Evolutionary conservation across 208 protist species (phyloP), one percentile per base, ranked within the genome.

Genomic region (Leishmania arabica): DNA sequence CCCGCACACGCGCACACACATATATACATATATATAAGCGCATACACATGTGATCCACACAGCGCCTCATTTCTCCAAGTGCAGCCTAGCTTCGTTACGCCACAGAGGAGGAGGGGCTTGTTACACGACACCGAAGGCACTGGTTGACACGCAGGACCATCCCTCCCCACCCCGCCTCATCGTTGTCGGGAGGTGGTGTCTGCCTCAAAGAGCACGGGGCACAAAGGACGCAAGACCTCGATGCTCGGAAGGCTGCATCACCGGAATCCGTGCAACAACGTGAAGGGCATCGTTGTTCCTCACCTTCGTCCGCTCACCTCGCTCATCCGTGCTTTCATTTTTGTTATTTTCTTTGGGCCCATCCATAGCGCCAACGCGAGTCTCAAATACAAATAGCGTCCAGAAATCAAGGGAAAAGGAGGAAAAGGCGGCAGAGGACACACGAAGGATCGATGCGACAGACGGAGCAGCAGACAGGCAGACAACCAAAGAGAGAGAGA

Each of bases 361-460:
- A 47, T n/a, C 66, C 34, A 71, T 2, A 71, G 66, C 15, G 66
- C 66, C 66, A 71, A 71, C 66, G 40, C 40, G 24, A 49, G 34
- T n/a, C 66, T 71, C 66, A 40, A 21, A 71, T 45, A 71, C 19
- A 42, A 71, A 71, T 71, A n/a, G 66, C 34, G 66, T 27, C 40
- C 13, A 45, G 37, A 71, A 71, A 8, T 17, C 6, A 71, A 45
- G 40, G 27, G 2, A 37, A 37, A 49, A 49, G 19, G 19, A 49
- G 21, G 66, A 49, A 21, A 71, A 49, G 51, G 51, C 11, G 0
- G 51, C 51, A 17, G 17, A 54, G 51, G 4, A 31, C 17, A 71
- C 40, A 37, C 66, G 3, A 71, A 8, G 40, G 21, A 8, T 71
- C 42, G 66, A 71, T 68, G 62, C 62, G 21, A 21, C 27, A 27